Evolutionary conservation across 1,139 yeast genomes (phyloP).

Genomic region (Kodamaea anthophila): DNA sequence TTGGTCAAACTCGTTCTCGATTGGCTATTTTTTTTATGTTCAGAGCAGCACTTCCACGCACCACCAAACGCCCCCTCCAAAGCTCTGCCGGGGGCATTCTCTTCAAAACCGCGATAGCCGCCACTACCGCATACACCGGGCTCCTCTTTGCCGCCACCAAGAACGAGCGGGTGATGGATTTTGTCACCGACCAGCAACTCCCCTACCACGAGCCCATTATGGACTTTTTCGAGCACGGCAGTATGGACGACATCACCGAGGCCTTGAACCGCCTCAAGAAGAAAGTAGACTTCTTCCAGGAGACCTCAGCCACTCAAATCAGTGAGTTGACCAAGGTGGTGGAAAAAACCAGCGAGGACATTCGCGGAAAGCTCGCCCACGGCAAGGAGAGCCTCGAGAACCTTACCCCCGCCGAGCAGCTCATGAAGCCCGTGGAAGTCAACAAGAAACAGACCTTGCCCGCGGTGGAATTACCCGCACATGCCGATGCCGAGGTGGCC

Average conservation of each 20-base stretch:
- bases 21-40: too few species aligned
- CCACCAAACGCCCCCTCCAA: constrained; percentile 7
- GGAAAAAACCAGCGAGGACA: constrained; percentile 30
- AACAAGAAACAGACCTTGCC: constrained; percentile 35
- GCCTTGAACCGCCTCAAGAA: constrained; percentile 16
- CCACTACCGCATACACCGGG: constrained; percentile 33
- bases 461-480: constrained; percentile 13
- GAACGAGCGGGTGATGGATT: constrained; percentile 41
- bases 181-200: constrained; percentile 39
- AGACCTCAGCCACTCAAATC: constrained; percentile 29
- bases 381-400: constrained; percentile 12
- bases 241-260: constrained; percentile 27
- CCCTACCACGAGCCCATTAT: constrained; percentile 42
- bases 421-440: constrained; percentile 38
- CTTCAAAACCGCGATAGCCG: constrained; percentile 25
- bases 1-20: too few species aligned
- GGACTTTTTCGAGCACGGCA: constrained; percentile 35
- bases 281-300: constrained; percentile 18
- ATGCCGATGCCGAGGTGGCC: constrained; percentile 41
- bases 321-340: constrained; percentile 30
- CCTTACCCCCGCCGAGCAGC: constrained; percentile 40
- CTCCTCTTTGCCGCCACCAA: constrained; percentile 40
- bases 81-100: too few species aligned
- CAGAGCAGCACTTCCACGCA: too few species aligned
- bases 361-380: constrained; percentile 25